These are phyloP conservation scores for Xylaria acuta DNA, from an alignment of 495 filamentous ascomycete genomes.

Conservation along the genomic window DNA sequence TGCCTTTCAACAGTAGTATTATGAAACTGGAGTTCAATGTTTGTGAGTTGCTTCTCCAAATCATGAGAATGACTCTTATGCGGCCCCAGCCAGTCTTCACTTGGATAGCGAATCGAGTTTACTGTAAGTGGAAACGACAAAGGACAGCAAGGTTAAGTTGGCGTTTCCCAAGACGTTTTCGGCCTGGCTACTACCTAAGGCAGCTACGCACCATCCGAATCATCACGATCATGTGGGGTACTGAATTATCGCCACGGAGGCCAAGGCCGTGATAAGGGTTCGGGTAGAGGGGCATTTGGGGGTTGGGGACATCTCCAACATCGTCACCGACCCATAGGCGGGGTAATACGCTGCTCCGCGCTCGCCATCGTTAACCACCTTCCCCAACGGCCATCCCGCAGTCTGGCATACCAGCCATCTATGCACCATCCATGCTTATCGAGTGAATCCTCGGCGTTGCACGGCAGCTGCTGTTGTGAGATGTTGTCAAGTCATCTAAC, in stretches of 20 bases:
- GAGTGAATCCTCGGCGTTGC: neutral
- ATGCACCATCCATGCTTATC: constrained; percentile 1
- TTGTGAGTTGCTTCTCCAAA: too few relatives aligned
- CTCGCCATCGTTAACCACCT: constrained; percentile 23
- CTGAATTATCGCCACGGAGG: neutral
- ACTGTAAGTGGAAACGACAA: neutral
- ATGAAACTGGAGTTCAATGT: neutral
- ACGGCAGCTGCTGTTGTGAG: constrained; percentile 5
- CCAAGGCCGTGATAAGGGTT: neutral
- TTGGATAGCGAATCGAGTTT: neutral
- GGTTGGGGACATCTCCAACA: constrained; percentile 22
- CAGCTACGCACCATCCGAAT: neutral
- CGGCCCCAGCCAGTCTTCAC: neutral
- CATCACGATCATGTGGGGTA: neutral
- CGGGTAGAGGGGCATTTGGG: constrained; percentile 5
- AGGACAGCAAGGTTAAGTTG: neutral
- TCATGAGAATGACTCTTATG: neutral
- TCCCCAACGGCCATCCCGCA: constrained; percentile 20
- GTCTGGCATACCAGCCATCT: neutral
- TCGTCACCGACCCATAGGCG: constrained; percentile 20
- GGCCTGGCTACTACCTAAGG: neutral
- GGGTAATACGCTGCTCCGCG: neutral
- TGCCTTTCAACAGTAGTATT: neutral
- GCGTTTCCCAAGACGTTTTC: neutral
- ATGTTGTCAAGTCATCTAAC: constrained; percentile 3